Percentiles rank a stretch among this genome's conserved stretches.
Conservation (phyloP, 1,139 yeast genomes). For the Saccharomycopsis phalli region DNA sequence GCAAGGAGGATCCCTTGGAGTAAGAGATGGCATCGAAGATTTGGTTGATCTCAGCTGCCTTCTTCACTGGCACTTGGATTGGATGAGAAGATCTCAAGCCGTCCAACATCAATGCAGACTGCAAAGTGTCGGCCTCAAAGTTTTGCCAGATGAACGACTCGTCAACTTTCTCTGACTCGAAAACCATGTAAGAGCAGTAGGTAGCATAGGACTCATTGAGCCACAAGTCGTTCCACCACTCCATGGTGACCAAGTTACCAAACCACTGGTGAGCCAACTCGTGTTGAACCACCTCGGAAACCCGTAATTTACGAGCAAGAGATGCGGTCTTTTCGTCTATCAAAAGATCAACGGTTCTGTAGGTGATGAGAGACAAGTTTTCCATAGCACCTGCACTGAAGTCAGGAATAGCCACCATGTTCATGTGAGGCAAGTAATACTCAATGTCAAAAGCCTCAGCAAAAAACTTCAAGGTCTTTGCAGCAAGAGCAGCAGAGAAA, state of each 20-base stretch:
- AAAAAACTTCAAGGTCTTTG: slow-evolving; percentile 58
- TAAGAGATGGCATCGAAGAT: slow-evolving; percentile 73
- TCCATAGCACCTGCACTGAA: slow-evolving; percentile 80
- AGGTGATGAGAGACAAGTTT: slow-evolving; percentile 71
- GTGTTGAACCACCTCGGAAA: slow-evolving; percentile 73
- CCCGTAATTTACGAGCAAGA: slow-evolving; percentile 50
- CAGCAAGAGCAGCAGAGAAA: slow-evolving; percentile 57
- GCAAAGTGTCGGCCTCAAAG: slow-evolving; percentile 55
- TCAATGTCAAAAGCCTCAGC: slow-evolving; percentile 56
- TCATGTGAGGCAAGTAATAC: slow-evolving; percentile 67
- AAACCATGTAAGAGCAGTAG: slow-evolving; percentile 51
- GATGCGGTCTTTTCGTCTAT: slow-evolving; percentile 51
- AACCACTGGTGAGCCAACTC: slow-evolving; percentile 84
- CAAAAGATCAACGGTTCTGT: slow-evolving; percentile 56
- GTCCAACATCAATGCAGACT: slow-evolving; percentile 56
- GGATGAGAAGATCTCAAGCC: slow-evolving; percentile 71
- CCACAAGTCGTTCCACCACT: slow-evolving; percentile 85
- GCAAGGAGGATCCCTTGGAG: slow-evolving; percentile 66
- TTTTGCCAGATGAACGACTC: slow-evolving; percentile 39
- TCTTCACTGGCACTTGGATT: slow-evolving; percentile 64
- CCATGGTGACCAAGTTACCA: slow-evolving; percentile 76
- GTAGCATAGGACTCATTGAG: slow-evolving; percentile 80
- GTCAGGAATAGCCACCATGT: slow-evolving; percentile 66
- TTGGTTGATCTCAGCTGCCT: slow-evolving; percentile 70
- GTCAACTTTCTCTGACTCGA: slow-evolving; percentile 36